Evolutionary conservation across 1,139 yeast species (phyloP), one percentile per base, ranked within the genome.

Genomic region (Sugiyamaella xylanicola): DNA sequence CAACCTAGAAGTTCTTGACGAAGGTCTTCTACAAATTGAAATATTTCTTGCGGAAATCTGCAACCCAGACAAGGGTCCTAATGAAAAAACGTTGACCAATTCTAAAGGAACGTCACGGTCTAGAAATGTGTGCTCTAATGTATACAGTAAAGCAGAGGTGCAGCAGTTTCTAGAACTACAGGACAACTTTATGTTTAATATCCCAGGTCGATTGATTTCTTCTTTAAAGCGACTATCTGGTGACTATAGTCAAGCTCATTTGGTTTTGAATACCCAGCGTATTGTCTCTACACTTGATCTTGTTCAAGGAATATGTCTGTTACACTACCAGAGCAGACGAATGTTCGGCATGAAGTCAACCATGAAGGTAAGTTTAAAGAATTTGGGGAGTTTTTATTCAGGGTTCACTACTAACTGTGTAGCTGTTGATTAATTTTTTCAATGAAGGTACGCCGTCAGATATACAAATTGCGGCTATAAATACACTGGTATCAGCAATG

Each of bases 261-360:
- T 32, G 15, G 32, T 19, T 15, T 16, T 22, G 16, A 48, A 52
- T 19, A 46, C 37, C 3, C 63, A 59, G 25, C 46, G 62, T 29
- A 57, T 66, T 5, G 54, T 64, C 3, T 58, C 72, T 1, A 62
- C 72, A 3, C 68, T 83, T 56, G 76, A 78, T 43, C 70, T 81
- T 1, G 68, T 86, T 4, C 89, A 85, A 62, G 95, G 93, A 0
- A 68, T 83, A 8, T 72, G 87, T 21, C 71, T 87, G 52, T 58
- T 86, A 7, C 95, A 87, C 65, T 79, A 85, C 1, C 72, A 72
- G 1, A 82, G 87, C 17, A 71, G 91, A 48, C 63, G 69, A 13
- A 59, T 82, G 2, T 83, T 85, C 53, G 56, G 63, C 3, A 59
- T 70, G 36, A 69, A 63, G 25, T 53, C 63, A 25, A 68, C 73